Percentiles rank a stretch among this genome's conserved stretches.
Conservation (phyloP, 2,329 filamentous ascomycete genomes). For the Aspergillus ruber region DNA sequence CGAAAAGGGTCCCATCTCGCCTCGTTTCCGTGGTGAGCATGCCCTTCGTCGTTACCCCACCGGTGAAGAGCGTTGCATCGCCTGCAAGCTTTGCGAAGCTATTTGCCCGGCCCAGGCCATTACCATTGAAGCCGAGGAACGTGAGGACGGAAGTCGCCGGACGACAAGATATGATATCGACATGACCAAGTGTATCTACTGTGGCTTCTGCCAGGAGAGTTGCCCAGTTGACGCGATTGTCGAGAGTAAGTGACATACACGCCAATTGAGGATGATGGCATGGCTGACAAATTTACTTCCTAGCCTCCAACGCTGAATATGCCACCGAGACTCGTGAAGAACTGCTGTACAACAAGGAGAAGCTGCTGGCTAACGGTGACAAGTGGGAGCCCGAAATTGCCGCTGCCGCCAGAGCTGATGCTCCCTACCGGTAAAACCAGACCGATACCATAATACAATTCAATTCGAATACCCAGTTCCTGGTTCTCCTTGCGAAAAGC, state of each 20-base stretch:
- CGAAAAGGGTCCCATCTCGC: slow-evolving; percentile 97
- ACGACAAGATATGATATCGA: slow-evolving; percentile 98
- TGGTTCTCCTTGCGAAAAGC: background rate
- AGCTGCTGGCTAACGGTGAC: slow-evolving; percentile 80
- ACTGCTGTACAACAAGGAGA: slow-evolving; percentile 96
- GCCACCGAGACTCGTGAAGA: slow-evolving; percentile 80
- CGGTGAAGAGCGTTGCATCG: slow-evolving; percentile 97
- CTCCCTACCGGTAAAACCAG: slow-evolving; percentile 77
- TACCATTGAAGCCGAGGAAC: slow-evolving; percentile 98
- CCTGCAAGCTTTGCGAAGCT: slow-evolving; percentile 98
- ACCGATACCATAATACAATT: slow-evolving; percentile 3
- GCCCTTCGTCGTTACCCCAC: slow-evolving; percentile 93
- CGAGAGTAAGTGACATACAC: slow-evolving; percentile 48
- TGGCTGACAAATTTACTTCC: slow-evolving; percentile 5
- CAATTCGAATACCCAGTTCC: background rate
- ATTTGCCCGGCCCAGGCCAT: slow-evolving; percentile 97
- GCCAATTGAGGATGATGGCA: slow-evolving; percentile 11
- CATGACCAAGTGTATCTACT: slow-evolving; percentile 99
- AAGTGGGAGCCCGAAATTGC: slow-evolving; percentile 98
- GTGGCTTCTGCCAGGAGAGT: slow-evolving; percentile 97
- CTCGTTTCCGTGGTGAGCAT: slow-evolving; percentile 96
- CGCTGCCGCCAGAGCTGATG: slow-evolving; percentile 83
- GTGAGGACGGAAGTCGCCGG: slow-evolving; percentile 86
- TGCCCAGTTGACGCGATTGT: slow-evolving; percentile 96
- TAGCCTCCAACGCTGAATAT: slow-evolving; percentile 66